These are phyloP conservation scores for Citrullus colocynthis DNA, from an alignment of 306 rosid genomes.

Conservation along the genomic window DNA sequence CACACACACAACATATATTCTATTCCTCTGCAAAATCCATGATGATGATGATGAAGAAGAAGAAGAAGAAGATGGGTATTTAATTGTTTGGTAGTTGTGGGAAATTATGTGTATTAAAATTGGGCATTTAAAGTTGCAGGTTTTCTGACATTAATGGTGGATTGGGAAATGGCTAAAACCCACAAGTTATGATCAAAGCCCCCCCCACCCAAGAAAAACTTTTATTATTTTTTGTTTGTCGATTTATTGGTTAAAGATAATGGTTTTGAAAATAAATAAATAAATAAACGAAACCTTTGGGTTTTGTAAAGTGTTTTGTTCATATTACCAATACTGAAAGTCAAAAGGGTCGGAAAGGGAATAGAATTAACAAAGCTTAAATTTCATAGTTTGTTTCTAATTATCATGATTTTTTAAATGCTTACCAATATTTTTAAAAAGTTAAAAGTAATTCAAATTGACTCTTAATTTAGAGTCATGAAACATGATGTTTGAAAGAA, in stretches of 20 bases:
- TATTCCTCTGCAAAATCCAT: background rate
- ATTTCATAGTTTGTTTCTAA: too few species aligned
- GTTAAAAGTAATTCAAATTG: too few species aligned
- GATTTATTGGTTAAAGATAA: background rate
- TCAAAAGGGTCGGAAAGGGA: background rate
- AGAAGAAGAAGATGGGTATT: conserved; percentile 3
- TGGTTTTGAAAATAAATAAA: background rate
- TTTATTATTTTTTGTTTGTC: background rate
- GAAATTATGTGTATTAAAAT: conserved; percentile 56
- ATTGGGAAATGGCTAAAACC: background rate
- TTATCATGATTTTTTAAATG: too few species aligned
- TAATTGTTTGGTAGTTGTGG: conserved; percentile 58
- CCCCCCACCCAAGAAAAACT: background rate
- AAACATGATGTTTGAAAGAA: too few species aligned
- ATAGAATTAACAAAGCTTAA: too few species aligned
- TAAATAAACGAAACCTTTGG: background rate
- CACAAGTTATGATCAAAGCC: background rate
- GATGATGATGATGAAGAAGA: background rate
- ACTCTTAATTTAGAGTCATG: too few species aligned
- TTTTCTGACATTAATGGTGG: background rate
- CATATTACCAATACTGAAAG: background rate
- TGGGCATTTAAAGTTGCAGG: conserved; percentile 37
- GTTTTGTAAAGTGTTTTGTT: background rate
- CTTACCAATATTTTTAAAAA: too few species aligned
- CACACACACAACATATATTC: conserved; percentile 24